A percentile compares a stretch with the other conserved stretches of the same genome.
Conservation (phyloP, 129 eudicot genomes). For the Solidago caesia region DNA sequence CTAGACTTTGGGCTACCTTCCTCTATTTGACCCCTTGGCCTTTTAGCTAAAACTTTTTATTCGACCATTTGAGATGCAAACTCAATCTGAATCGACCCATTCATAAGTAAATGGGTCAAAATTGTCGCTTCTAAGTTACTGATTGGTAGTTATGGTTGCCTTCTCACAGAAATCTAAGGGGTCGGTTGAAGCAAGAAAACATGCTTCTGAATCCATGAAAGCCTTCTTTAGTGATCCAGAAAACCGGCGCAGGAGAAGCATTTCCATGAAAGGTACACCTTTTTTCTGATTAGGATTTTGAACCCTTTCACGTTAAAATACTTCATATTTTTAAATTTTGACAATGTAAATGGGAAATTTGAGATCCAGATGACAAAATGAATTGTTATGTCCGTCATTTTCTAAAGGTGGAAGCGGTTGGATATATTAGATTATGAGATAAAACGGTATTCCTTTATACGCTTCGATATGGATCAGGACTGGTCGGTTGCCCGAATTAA, state of each 20-base stretch:
- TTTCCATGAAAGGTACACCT: constrained; percentile 72
- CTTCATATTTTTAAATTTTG: neutral
- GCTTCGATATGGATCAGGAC: neutral
- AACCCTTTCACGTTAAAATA: neutral
- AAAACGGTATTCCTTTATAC: too few species aligned
- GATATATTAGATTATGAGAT: neutral
- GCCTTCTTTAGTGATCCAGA: constrained; percentile 82
- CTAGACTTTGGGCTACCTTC: neutral
- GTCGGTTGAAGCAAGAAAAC: constrained; percentile 78
- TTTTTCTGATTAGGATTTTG: too few species aligned
- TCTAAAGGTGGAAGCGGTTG: neutral
- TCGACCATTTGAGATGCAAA: neutral
- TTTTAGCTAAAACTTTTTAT: neutral
- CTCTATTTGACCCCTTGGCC: neutral
- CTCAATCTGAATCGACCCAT: neutral
- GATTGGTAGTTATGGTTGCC: neutral
- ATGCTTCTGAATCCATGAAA: constrained; percentile 83
- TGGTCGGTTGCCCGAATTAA: neutral
- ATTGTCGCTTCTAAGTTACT: neutral
- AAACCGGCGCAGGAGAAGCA: constrained; percentile 80
- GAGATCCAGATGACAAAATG: neutral
- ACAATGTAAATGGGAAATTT: neutral
- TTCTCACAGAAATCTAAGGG: constrained; percentile 74
- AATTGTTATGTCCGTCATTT: neutral
- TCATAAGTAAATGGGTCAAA: neutral